Base-by-base conservation (phyloP, 108 stramenopile species). In the Ochromonas danica region DNA sequence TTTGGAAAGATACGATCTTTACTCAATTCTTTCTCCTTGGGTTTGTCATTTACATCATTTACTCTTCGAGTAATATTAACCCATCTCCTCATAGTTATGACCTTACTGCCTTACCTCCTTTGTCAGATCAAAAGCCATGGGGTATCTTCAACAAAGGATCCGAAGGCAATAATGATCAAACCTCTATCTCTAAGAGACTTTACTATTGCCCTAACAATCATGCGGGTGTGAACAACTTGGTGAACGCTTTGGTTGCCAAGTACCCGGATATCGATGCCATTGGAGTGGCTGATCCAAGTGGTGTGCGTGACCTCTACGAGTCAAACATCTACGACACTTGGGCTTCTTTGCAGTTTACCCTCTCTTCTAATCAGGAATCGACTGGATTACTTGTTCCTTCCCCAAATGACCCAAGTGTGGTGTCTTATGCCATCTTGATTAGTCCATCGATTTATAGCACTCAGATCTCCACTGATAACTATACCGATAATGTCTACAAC, bases 91-190 rank as follows among this genome's bases (percentile, higher is more conserved):
- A 14, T 14, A 22, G 6, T 51, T 51, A 51, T 51, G 14, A 51
- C 6, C 6, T 14, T 6, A 6, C 6, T 22, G 6, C 45, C 6
- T 33, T 75, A 27, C 72, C 72, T 14, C 72, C 72, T 6, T 42
- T 75, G 17, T 75, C 72, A 6, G 38, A 3, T 75, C 14, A 27
- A 6, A 6, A 60, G 28, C 45, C 43, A 42, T 75, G 72, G 72
- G 72, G 72, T 10, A 60, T 75, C 28, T 75, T 75, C 72, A 60
- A 75, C 41, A 41, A 42, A 57, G 25, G 38, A 10, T 75, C 72
- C 10, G 38, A 57, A 6, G 72, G 63, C 3, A 67, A 75, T 75
- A 33, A 6, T 17, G 14, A 45, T 10, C 10, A 57, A 6, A 30
- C 51, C 51, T 33, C 38, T n/a, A 57, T 57, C 38, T 75, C 72